Conservation (phyloP, 306 rosid species). For the Senna siamea region DNA sequence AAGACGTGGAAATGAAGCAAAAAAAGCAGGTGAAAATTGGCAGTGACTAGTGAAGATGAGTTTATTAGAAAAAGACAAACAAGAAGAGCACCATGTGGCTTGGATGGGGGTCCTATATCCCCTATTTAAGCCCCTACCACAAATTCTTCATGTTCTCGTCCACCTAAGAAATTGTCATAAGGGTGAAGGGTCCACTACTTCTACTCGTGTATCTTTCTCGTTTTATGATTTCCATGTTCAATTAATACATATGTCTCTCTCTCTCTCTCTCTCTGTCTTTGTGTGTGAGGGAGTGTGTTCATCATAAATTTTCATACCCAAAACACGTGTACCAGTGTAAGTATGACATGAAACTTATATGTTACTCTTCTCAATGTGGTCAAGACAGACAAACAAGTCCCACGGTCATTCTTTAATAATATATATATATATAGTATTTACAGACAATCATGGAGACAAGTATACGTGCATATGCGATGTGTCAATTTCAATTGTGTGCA, state of each 20-base stretch:
- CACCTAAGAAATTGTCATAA: conserved; percentile 8
- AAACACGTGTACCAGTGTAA: conserved; percentile 23
- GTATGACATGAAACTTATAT: background rate
- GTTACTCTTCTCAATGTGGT: conserved; percentile 39
- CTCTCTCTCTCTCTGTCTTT: too few species aligned
- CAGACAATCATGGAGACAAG: conserved; percentile 42
- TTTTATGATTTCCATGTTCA: conserved; percentile 31
- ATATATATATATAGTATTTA: conserved; percentile 41
- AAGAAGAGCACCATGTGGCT: conserved; percentile 46
- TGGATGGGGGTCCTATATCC: conserved; percentile 44
- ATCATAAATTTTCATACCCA: background rate
- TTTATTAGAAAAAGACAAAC: conserved; percentile 54
- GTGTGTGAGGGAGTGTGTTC: too few species aligned
- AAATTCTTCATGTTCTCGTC: conserved; percentile 49
- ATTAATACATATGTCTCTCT: too few species aligned
- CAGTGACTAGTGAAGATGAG: conserved; percentile 49
- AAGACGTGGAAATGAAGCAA: conserved; percentile 86
- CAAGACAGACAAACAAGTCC: conserved; percentile 42
- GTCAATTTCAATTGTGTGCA: conserved; percentile 46
- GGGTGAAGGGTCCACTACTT: conserved; percentile 26
- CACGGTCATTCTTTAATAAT: conserved; percentile 38
- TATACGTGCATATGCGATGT: conserved; percentile 44
- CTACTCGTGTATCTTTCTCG: conserved; percentile 26
- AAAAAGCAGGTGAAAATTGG: conserved; percentile 53
- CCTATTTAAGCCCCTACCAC: conserved; percentile 53